Base-by-base conservation (phyloP, 495 filamentous ascomycete genomes). In the Gamarada debralockiae region DNA sequence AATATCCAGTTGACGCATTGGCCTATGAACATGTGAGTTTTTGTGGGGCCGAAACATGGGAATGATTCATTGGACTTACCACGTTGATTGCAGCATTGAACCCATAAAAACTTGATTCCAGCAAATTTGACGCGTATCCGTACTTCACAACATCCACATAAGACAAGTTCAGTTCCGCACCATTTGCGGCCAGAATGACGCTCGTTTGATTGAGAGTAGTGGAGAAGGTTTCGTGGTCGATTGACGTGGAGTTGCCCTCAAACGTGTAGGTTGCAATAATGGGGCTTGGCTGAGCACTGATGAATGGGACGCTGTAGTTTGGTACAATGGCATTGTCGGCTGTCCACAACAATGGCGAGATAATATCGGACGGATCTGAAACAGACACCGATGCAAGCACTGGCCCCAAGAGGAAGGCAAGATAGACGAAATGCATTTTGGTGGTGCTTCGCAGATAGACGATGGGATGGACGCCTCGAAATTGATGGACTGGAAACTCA, bases 11-110 rank as follows among this genome's bases (percentile, higher is more conserved):
- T 2, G 53, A 56, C 17, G 45, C 48, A 42, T 56, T 56, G 13
- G 53, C 50, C 38, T n/a, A n/a, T n/a, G n/a, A n/a, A n/a, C n/a
- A n/a, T n/a, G n/a, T n/a, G n/a, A n/a, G n/a, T n/a, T n/a, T n/a
- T 51, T 6, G 48, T 20, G 6, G 1, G 20, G 4, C 3, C 8
- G 22, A 42, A 7, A 8, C 18, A 21, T 50, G 2, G 13, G 15
- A 14, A 8, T 50, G 33, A 4, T 4, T 15, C 27, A 1, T 3
- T 38, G n/a, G 13, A 51, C 36, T 51, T 25, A 51, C 52, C 42
- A 55, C 40, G 33, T 55, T 55, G 7, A 55, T 43, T 0, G 52
- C 52, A 17, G 52, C n/a, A n/a, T n/a, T n/a, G n/a, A n/a, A n/a
- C 8, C 53, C 53, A 15, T 40, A 56, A 22, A 56, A 56, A 21